Evolutionary conservation across 768 basidiomycete species (phyloP), one percentile per base, ranked within the genome.

Genomic region (Calocybe cyanea): DNA sequence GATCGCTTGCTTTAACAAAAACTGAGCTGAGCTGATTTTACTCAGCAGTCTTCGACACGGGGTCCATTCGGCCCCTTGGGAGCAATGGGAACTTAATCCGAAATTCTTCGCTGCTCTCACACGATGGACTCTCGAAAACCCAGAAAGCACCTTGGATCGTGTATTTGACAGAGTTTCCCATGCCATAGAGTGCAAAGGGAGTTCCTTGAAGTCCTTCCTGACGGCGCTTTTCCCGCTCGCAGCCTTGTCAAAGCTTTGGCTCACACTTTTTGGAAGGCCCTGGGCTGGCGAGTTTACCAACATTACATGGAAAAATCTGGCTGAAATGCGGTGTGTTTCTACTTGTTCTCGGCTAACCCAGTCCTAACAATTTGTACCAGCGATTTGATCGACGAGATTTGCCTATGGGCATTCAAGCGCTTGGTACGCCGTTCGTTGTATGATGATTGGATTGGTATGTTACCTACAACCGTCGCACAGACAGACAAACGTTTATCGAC

Each of bases 201-300:
- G 14, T 41, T 56, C 7, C 25, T 56, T 17, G 52, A 51, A 10
- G 13, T 53, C 3, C 43, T 53, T 28, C 52, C 55, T 13, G 55
- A 56, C 32, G 43, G 49, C 24, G 33, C 40, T 14, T 48, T 56
- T 18, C 55, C 55, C 35, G 46, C 46, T 7, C 52, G 52, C 2
- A 44, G 55, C 19, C 43, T 56, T 14, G 18, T 56, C 18, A 49
- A 46, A 41, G 49, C 46, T 14, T 30, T 56, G 30, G 49, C 44
- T 30, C 45, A 48, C 34, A 41, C 53, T 13, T 34, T 46, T 5
- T 5, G 11, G 25, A 28, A 28, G 25, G 25, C 11, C 25, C 5
- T 6, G 11, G 25, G 25, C 11, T 28, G 25, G 25, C 5, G 11
- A 41, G 17, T 45, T 46, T 20, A 45, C 49, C 9, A n/a, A 6